A percentile compares a stretch with the other conserved stretches of the same genome.
Evolutionary conservation across 106 monocot species (phyloP).

Genomic region (Vanilla planifolia): DNA sequence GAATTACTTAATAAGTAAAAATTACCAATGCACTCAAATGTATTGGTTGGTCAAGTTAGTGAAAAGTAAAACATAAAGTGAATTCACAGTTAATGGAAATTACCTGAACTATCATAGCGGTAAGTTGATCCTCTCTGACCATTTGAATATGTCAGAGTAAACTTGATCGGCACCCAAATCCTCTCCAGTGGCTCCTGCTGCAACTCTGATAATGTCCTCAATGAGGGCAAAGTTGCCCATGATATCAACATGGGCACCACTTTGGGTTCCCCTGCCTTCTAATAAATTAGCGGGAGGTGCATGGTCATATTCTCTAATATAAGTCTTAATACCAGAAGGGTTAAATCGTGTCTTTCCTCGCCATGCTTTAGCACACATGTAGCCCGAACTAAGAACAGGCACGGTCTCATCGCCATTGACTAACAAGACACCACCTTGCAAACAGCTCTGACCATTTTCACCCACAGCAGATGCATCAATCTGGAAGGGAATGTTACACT

Average conservation of each 20-base stretch:
- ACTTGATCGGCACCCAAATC: constrained; percentile 84
- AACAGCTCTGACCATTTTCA: constrained; percentile 45
- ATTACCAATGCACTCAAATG: too few species aligned
- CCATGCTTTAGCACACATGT: constrained; percentile 97
- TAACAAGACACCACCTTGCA: constrained; percentile 71
- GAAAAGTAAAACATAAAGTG: too few species aligned
- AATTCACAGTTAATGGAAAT: constrained; percentile 10
- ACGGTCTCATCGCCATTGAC: constrained; percentile 95
- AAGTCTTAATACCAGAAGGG: constrained; percentile 80
- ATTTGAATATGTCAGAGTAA: constrained; percentile 93
- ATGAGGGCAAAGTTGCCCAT: constrained; percentile 98
- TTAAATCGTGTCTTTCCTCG: constrained; percentile 89
- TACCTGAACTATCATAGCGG: constrained; percentile 40
- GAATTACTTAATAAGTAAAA: too few species aligned
- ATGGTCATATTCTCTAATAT: constrained; percentile 80
- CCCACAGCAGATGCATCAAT: constrained; percentile 81
- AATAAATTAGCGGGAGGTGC: constrained; percentile 80
- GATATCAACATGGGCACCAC: constrained; percentile 96
- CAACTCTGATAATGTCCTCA: constrained; percentile 93
- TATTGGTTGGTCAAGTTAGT: too few species aligned
- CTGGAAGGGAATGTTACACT: constrained; percentile 93
- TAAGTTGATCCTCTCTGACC: constrained; percentile 87
- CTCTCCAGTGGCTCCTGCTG: constrained; percentile 89
- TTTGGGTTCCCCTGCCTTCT: constrained; percentile 94
- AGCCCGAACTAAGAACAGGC: constrained; percentile 87